A percentile compares a stretch with the other conserved stretches of the same genome.
Evolutionary conservation across 2,329 filamentous ascomycete genomes (phyloP).

Genomic region (Chrysosporium queenslandicum): DNA sequence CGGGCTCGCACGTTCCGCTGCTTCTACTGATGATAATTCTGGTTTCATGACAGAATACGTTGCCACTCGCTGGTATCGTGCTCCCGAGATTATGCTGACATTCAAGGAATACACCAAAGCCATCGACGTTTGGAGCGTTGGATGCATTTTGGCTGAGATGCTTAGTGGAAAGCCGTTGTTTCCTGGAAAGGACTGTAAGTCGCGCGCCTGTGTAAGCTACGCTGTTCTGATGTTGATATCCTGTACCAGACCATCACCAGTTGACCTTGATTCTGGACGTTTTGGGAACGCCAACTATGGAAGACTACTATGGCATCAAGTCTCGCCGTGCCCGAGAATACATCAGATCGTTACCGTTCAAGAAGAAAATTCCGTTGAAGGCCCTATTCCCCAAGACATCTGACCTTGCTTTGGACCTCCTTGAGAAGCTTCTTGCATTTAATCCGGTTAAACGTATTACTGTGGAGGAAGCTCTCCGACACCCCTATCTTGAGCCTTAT

Average conservation of each 20-base stretch:
- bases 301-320: constrained; percentile 99
- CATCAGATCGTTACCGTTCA: constrained; percentile 94
- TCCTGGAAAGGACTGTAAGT: constrained; percentile 92
- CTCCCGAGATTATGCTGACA: constrained; percentile 98
- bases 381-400: constrained; percentile 98
- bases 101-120: constrained; percentile 99
- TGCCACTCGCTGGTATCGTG: constrained; percentile 96
- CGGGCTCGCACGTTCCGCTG: constrained; percentile 85
- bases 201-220: neutral
- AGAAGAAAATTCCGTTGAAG: constrained; percentile 99
- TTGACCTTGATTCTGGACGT: constrained; percentile 94
- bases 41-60: constrained; percentile 99
- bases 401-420: constrained; percentile 82
- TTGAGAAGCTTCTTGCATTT: constrained; percentile 94
- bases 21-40: constrained; percentile 98
- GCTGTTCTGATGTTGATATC: constrained; percentile 15
- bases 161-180: constrained; percentile 95
- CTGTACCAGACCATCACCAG: constrained; percentile 78
- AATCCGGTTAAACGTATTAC: constrained; percentile 98
- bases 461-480: constrained; percentile 91
- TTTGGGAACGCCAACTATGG: constrained; percentile 96
- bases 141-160: constrained; percentile 98
- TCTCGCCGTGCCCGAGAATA: constrained; percentile 94
- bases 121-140: constrained; percentile 98
- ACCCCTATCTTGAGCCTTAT: constrained; percentile 96